Evolutionary conservation across 2,329 filamentous ascomycete genomes (phyloP), one percentile per base, ranked within the genome.

Genomic region (Plectosphaerella sp.): DNA sequence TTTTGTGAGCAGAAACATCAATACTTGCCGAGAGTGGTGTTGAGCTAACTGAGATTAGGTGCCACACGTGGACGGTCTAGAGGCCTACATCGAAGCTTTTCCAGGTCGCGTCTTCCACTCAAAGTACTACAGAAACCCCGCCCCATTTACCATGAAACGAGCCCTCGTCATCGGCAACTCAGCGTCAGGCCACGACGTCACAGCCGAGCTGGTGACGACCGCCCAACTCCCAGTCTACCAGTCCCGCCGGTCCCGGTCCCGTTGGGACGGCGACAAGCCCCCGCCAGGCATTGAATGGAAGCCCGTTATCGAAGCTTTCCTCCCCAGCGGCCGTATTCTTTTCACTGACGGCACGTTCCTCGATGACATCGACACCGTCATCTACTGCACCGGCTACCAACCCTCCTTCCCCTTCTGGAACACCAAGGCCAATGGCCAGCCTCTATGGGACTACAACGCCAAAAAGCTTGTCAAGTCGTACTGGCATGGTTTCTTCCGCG

Each of bases 281-380:
- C 73, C 74, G 0, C 35, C 59, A 0, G 78, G 77, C 0, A 72
- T 82, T 5, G 68, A 60, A 6, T 84, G 80, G 80, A 82, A 80
- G 57, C 76, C 79, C 0, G 58, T 78, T 11, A 73, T 85, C 43
- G 65, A 58, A 1, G 67, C 72, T 28, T 83, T 72, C 58, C 57
- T 64, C 22, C 10, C 66, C 48, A 64, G 72, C 59, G 70, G 76
- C 24, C 54, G 73, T 42, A 65, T 83, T 59, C 48, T 76, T 1
- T 76, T 76, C 49, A 59, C 59, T 0, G 72, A 75, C 53, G 68
- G 58, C 3, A 65, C 65, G 2, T 53, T 61, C 4, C 59, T 74
- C 1, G 55, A 65, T 28, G 64, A 70, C 10, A 52, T 75, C 16
- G 72, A 75, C 52, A 57, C 59, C 5, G 58, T 75, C 22, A 64